Evolutionary conservation across 192 early-diverging fungal species (phyloP), one percentile per base, ranked within the genome.

Genomic region (Radiomyces spectabilis): DNA sequence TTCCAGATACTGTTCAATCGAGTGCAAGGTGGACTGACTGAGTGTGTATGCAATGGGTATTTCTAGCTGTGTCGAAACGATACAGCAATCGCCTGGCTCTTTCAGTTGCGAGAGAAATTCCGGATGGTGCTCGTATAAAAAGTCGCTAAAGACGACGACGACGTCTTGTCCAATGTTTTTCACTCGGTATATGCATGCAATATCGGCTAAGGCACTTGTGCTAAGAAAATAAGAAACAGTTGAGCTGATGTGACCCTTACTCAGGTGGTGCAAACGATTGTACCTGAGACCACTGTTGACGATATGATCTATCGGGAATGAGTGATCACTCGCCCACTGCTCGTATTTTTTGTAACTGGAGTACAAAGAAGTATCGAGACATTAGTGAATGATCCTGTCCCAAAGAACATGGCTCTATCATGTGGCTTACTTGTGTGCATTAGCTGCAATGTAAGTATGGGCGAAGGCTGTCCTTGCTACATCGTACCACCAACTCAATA

Each of bases 291-390:
- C 69, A 27, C 39, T 39, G 38, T 72, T 67, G 2, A 72, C 12
- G 15, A 72, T 57, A 19, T 72, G 35, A 12, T 51, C 53, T 43
- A 43, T 51, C 32, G 69, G 65, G 16, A 72, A 61, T 3, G 32
- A 32, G 16, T 53, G 31, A 43, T 41, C 52, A 19, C 55, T 58
- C 13, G 64, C 44, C 64, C 64, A 72, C 13, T 55, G 55, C 29
- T 72, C 65, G 29, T 55, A 66, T 22, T 64, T 45, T 25, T 72
- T 67, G 44, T 62, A 72, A 9, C 69, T 72, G 22, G 26, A 22
- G 10, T 24, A 37, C 21, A 41, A 42, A 37, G 5, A 25, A 30
- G 16, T 32, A 27, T 2, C 12, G 41, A 29, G 6, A 25, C n/a
- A n/a, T n/a, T n/a, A n/a, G n/a, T n/a, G n/a, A n/a, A n/a, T n/a